A percentile compares a stretch with the other conserved stretches of the same genome.
phyloP scores from a whole-genome alignment of 2,329 filamentous ascomycete species.

The Ceratocystis huliohia region DNA sequence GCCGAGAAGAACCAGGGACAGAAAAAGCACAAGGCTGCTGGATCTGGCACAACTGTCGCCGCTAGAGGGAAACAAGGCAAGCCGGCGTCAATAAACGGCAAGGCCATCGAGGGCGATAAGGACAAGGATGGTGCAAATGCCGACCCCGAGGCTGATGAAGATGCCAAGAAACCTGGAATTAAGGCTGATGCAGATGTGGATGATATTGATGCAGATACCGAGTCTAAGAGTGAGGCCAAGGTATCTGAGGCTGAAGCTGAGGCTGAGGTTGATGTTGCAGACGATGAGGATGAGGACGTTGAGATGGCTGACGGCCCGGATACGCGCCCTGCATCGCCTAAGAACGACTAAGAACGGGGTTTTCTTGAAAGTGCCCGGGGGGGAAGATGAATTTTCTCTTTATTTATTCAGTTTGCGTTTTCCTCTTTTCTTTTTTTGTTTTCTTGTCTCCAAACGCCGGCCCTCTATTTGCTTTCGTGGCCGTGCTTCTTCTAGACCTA shows the following conservation, averaged over 20 bases:
- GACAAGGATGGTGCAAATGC: conserved; percentile 11
- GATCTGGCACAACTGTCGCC: background rate
- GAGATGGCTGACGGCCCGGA: conserved; percentile 18
- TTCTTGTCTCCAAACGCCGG: background rate
- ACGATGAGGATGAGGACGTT: conserved; percentile 17
- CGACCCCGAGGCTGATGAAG: conserved; percentile 10
- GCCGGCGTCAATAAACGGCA: conserved; percentile 24
- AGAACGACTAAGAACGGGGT: conserved; percentile 11
- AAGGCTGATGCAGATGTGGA: conserved; percentile 13
- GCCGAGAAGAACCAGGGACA: conserved; percentile 24
- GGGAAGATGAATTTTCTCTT: background rate
- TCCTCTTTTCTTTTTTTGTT: background rate
- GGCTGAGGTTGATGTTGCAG: conserved; percentile 4
- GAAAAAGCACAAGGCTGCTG: conserved; percentile 11
- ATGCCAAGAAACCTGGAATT: conserved; percentile 8
- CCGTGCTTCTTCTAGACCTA: background rate
- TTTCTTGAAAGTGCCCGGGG: background rate
- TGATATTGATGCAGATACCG: conserved; percentile 1
- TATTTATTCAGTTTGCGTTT: background rate
- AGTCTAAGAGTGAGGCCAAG: conserved; percentile 18
- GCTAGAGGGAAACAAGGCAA: conserved; percentile 12
- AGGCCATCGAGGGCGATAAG: conserved; percentile 21
- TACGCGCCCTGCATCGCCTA: conserved; percentile 12
- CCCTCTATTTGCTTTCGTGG: background rate
- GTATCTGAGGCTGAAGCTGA: conserved; percentile 5